These are phyloP conservation scores for Sonneratia caseolaris DNA, from an alignment of 345 rosid genomes.

Conservation along the genomic window DNA sequence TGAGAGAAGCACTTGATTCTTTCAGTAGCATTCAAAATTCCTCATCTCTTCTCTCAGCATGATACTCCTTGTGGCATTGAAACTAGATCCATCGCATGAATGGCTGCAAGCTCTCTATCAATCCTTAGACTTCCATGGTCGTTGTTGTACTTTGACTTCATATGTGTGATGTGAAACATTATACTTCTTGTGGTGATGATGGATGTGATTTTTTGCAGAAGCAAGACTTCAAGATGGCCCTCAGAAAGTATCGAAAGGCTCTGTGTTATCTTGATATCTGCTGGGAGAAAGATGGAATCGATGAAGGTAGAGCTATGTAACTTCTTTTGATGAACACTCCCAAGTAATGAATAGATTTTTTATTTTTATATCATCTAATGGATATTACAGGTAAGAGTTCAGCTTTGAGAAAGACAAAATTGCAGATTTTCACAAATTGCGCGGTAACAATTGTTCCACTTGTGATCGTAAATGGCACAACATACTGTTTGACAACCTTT, in stretches of 20 bases:
- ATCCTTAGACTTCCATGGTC: too few relatives aligned
- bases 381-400: slow-evolving; percentile 52
- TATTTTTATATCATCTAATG: slow-evolving; percentile 8
- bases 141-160: too few relatives aligned
- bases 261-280: slow-evolving; percentile 76
- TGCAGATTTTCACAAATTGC: slow-evolving; percentile 82
- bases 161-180: not conserved
- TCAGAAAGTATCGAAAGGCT: slow-evolving; percentile 82
- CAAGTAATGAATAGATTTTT: not conserved
- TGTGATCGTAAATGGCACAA: not conserved
- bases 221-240: slow-evolving; percentile 92
- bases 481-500: not conserved
- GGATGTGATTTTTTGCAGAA: slow-evolving; percentile 32
- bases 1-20: not conserved
- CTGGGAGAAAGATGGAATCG: slow-evolving; percentile 97
- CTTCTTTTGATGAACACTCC: not conserved
- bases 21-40: not conserved
- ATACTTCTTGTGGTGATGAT: not conserved
- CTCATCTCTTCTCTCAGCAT: not conserved
- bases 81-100: not conserved
- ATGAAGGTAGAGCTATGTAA: slow-evolving; percentile 46
- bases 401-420: slow-evolving; percentile 73
- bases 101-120: not conserved
- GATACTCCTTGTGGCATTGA: not conserved
- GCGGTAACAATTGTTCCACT: slow-evolving; percentile 44